Conservation (phyloP, 164 flowering plant species). For the Liquidambar formosana region DNA sequence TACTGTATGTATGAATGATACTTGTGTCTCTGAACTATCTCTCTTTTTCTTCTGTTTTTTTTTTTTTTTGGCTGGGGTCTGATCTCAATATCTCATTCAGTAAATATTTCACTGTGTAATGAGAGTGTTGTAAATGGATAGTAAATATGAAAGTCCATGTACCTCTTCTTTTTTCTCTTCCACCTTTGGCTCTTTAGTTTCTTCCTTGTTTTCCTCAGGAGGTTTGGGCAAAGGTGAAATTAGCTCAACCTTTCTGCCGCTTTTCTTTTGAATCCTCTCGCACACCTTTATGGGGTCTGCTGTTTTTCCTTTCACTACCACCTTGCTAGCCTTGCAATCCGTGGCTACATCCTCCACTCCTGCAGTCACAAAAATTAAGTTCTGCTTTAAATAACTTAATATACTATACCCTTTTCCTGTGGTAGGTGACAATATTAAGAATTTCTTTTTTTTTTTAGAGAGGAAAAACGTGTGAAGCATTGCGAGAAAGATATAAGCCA, state of each 20-base stretch:
- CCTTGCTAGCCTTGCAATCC: slow-evolving; percentile 67
- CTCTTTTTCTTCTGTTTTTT: too few relatives aligned
- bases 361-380: too few relatives aligned
- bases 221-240: slow-evolving; percentile 83
- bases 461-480: background rate
- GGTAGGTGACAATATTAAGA: background rate
- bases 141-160: too few relatives aligned
- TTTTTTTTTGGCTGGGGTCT: too few relatives aligned
- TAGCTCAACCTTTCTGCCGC: slow-evolving; percentile 69
- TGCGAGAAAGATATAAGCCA: too few relatives aligned
- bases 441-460: background rate
- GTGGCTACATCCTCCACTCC: slow-evolving; percentile 84
- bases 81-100: too few relatives aligned
- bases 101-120: too few relatives aligned
- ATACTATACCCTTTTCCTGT: background rate
- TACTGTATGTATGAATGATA: too few relatives aligned
- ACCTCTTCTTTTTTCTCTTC: slow-evolving; percentile 59
- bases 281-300: slow-evolving; percentile 80
- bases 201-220: slow-evolving; percentile 47
- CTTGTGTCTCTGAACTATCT: background rate
- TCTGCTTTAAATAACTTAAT: too few relatives aligned
- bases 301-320: slow-evolving; percentile 76
- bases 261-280: slow-evolving; percentile 76
- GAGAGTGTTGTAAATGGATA: too few relatives aligned
- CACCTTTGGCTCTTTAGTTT: slow-evolving; percentile 22